Evolutionary conservation across 2,329 filamentous ascomycete genomes (phyloP), one percentile per base, ranked within the genome.

Genomic region (Zymoseptoria pseudotritici): DNA sequence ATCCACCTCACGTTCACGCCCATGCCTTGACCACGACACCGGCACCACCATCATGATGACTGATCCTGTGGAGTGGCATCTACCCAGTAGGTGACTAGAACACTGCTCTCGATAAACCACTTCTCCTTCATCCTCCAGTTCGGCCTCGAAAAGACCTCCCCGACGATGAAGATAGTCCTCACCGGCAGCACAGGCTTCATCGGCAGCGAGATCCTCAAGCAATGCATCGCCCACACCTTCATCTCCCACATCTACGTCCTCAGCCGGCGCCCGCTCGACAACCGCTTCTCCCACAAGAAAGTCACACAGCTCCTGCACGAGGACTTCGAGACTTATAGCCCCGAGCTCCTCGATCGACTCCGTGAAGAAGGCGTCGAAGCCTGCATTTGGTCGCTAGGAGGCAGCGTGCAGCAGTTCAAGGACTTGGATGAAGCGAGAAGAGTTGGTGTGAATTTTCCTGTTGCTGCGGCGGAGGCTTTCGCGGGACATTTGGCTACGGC

Each of bases 151-250:
- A n/a, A n/a, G n/a, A n/a, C n/a, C n/a, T n/a, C n/a, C n/a, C n/a
- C n/a, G 11, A 68, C 29, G 29, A 85, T 86, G 83, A 85, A 86
- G 68, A 74, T 86, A 66, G 79, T 87, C 60, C 73, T 87, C 42
- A 78, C 81, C 6, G 84, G 84, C 54, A 75, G 76, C 21, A 86
- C 83, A n/a, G 84, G 84, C 63, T 79, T 79, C 66, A 77, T 85
- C 58, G 84, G 84, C 58, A 67, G 73, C 29, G 80, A 81, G 66
- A 76, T 85, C 29, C 76, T 86, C 56, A 70, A 73, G 8, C 78
- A 81, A 64, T 81, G 79, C 67, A 76, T 86, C 57, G 63, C 62
- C 3, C 75, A 80, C 67, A 72, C 77, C 19, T 72, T 73, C 65
- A 81, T 87, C 71, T 79, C 77, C 2, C 69, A 72, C 65, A 63